Percentiles rank a stretch among this genome's conserved stretches.
phyloP scores from a whole-genome alignment of 1,139 yeast genomes.

The Zygoascus sp. region DNA sequence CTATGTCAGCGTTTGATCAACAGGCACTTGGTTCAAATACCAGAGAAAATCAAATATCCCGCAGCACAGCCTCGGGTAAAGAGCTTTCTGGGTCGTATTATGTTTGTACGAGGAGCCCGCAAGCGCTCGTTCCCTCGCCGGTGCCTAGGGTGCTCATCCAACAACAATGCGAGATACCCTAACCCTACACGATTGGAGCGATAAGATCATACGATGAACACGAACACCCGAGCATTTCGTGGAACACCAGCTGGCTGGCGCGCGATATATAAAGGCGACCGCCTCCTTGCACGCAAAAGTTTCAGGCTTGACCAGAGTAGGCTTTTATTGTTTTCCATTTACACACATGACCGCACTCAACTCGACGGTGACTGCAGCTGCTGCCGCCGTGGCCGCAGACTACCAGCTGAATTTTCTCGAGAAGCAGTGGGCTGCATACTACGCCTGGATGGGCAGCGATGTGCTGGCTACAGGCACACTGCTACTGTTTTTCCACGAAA shows the following conservation, averaged over 20 bases:
- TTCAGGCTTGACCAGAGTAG: too few species aligned
- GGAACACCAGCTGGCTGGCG: not conserved
- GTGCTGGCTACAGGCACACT: constrained; percentile 77
- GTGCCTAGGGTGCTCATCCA: not conserved
- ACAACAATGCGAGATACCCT: not conserved
- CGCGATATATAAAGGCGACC: not conserved
- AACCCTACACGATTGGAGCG: constrained; percentile 4
- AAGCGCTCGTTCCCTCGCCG: too few species aligned
- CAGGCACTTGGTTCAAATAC: too few species aligned
- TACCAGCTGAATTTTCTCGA: constrained; percentile 39
- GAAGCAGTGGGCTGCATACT: constrained; percentile 74
- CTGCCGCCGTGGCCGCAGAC: not conserved
- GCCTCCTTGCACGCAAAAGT: too few species aligned
- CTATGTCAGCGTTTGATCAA: too few species aligned
- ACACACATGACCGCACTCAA: not conserved
- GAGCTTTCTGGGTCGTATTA: too few species aligned
- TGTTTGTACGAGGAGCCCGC: too few species aligned
- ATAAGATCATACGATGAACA: constrained; percentile 1
- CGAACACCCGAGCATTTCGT: not conserved
- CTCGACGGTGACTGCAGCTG: not conserved
- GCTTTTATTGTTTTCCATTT: not conserved
- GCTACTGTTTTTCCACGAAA: constrained; percentile 69
- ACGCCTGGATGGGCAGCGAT: constrained; percentile 68
- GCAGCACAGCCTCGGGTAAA: too few species aligned
- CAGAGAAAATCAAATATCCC: too few species aligned